Evolutionary conservation across 2,329 filamentous ascomycete genomes (phyloP), one percentile per base, ranked within the genome.

Genomic region (Eutypa lata): DNA sequence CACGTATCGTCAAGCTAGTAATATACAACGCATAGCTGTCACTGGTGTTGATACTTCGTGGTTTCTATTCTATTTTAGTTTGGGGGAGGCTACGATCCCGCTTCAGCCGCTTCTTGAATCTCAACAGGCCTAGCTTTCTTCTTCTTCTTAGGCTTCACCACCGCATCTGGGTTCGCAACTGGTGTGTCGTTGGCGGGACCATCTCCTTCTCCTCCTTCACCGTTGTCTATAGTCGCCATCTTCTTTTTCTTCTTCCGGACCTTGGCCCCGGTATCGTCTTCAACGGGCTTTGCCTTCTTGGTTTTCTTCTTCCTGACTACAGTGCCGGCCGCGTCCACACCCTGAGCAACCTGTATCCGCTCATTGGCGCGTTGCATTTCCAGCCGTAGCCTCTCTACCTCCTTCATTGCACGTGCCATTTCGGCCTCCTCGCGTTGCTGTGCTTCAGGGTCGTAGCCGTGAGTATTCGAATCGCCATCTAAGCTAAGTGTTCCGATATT

Each of bases 331-430:
- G 74, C 77, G 46, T 83, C 78, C 26, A 87, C 82, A n/a, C 86
- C 86, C 62, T 86, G 82, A 21, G 86, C 85, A 19, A 87, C 82
- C 60, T 89, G 81, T 37, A 92, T 86, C 51, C 88, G 76, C 72
- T 92, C 89, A 62, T 87, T 89, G 37, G 86, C 87, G 52, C 89
- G 76, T 72, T 92, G 89, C 91, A 97, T 96, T 72, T 96, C 90
- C 52, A 97, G 76, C 49, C 94, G 80, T 54, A 95, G 74, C 49
- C 86, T 80, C 74, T 97, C 93, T 3, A 99, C 89, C 69, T 97
- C 90, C 68, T 87, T 87, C 77, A 97, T 85, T 8, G 93, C 94
- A 64, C 84, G 85, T 44, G 84, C 85, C 90, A 97, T 96, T 71
- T 97, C 92, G 1, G 83, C 85, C 55, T 97, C 91, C 65, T 96